Evolutionary conservation across 2,329 filamentous ascomycete genomes (phyloP).

Genomic region (Blastomyces silverae): DNA sequence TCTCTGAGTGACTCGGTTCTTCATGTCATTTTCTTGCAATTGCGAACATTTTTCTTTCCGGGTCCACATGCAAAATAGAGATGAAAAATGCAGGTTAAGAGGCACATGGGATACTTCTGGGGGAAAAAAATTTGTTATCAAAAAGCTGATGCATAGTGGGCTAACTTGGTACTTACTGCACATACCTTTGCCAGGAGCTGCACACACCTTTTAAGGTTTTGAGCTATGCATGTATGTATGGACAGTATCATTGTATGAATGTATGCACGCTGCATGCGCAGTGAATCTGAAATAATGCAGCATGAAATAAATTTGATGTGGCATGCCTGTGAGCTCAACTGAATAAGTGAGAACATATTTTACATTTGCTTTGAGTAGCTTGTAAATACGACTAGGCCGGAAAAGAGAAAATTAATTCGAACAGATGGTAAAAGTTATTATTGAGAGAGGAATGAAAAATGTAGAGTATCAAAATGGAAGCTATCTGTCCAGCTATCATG

Average conservation of each 20-base stretch:
- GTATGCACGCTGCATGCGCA: not conserved
- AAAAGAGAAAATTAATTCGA: not conserved
- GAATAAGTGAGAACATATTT: not conserved
- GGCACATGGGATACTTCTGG: too few relatives aligned
- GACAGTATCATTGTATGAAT: too few relatives aligned
- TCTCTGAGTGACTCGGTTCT: not conserved
- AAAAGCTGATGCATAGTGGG: too few relatives aligned
- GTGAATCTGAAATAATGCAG: not conserved
- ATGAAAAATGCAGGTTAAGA: too few relatives aligned
- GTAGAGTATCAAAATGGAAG: too few relatives aligned
- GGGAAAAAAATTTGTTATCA: too few relatives aligned
- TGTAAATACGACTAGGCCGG: too few relatives aligned
- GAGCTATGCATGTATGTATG: not conserved
- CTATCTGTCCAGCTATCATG: too few relatives aligned
- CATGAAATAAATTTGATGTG: not conserved
- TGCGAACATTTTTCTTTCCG: not conserved
- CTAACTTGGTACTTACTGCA: too few relatives aligned
- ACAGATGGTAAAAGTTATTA: not conserved
- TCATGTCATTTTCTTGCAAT: not conserved
- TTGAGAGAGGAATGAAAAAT: not conserved
- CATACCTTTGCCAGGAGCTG: too few relatives aligned
- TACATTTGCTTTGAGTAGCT: not conserved
- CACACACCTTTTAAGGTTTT: not conserved
- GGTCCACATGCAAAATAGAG: too few relatives aligned
- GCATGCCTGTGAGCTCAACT: not conserved